phyloP scores from a whole-genome alignment of 257 asterid species.

The Leonotis leonurus region DNA sequence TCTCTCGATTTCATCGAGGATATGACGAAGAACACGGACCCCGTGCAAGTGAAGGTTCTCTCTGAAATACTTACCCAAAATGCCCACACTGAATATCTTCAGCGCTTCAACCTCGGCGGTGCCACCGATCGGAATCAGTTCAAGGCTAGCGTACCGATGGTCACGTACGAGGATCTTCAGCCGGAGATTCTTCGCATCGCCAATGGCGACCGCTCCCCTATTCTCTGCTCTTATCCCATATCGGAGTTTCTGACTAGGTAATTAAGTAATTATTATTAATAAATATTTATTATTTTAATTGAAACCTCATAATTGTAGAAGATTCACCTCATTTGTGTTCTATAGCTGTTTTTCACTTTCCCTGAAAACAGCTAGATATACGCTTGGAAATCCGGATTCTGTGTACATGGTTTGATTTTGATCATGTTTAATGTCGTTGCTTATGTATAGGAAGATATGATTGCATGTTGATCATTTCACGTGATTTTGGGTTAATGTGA shows the following conservation, averaged over 20 bases:
- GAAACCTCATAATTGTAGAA: neutral
- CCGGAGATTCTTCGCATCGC: slow-evolving; percentile 72
- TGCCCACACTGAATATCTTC: slow-evolving; percentile 57
- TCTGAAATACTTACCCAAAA: slow-evolving; percentile 50
- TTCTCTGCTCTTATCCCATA: slow-evolving; percentile 61
- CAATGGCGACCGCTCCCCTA: slow-evolving; percentile 68
- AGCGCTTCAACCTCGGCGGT: slow-evolving; percentile 35
- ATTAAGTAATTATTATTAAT: neutral
- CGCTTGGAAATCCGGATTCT: neutral
- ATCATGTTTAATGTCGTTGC: no score
- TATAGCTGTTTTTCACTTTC: no score
- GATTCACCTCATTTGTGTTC: no score
- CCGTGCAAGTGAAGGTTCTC: slow-evolving; percentile 52
- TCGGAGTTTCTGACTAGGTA: slow-evolving; percentile 88
- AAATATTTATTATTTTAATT: neutral
- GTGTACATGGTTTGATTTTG: no score
- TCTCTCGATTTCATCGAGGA: slow-evolving; percentile 63
- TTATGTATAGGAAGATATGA: neutral
- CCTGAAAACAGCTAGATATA: neutral
- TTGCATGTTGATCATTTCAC: neutral
- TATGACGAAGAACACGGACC: slow-evolving; percentile 40
- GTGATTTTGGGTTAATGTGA: neutral
- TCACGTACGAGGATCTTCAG: slow-evolving; percentile 63
- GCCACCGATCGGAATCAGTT: slow-evolving; percentile 54
- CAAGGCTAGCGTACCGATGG: slow-evolving; percentile 64